A percentile compares a stretch with the other conserved stretches of the same genome.
Conservation (phyloP, 345 rosid species). For the Salix udensis region DNA sequence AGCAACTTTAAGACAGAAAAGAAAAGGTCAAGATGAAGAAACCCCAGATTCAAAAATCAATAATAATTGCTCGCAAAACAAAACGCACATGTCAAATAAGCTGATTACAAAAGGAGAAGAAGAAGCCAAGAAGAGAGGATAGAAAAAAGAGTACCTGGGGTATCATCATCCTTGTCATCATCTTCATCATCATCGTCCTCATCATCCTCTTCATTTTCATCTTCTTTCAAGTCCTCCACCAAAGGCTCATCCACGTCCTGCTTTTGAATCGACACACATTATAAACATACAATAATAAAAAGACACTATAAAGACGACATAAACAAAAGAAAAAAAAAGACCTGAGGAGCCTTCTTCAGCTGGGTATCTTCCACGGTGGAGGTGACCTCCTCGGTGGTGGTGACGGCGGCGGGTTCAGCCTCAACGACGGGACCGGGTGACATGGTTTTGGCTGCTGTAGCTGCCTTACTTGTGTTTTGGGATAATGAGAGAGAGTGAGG, state of each 20-base stretch:
- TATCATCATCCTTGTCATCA: slow-evolving; percentile 56
- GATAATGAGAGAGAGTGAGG: slow-evolving; percentile 1
- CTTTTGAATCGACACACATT: neutral
- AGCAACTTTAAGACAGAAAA: neutral
- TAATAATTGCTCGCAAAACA: neutral
- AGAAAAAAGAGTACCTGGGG: slow-evolving; percentile 38
- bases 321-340: neutral
- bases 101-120: neutral
- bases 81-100: neutral
- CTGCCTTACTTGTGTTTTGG: neutral
- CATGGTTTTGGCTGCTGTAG: slow-evolving; percentile 32
- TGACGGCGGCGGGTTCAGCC: slow-evolving; percentile 38
- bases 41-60: neutral
- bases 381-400: slow-evolving; percentile 20
- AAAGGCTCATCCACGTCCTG: slow-evolving; percentile 48
- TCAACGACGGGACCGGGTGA: slow-evolving; percentile 59
- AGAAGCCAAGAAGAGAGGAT: no score
- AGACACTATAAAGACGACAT: neutral
- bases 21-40: neutral
- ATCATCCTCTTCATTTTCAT: slow-evolving; percentile 53
- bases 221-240: slow-evolving; percentile 74
- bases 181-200: slow-evolving; percentile 74
- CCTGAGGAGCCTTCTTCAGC: slow-evolving; percentile 36
- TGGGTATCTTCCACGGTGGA: slow-evolving; percentile 39
- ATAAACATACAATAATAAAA: neutral